A percentile compares a stretch with the other conserved stretches of the same genome.
These are phyloP conservation scores for Rubia tinctorum DNA, from an alignment of 305 asterid genomes.

Conservation along the genomic window DNA sequence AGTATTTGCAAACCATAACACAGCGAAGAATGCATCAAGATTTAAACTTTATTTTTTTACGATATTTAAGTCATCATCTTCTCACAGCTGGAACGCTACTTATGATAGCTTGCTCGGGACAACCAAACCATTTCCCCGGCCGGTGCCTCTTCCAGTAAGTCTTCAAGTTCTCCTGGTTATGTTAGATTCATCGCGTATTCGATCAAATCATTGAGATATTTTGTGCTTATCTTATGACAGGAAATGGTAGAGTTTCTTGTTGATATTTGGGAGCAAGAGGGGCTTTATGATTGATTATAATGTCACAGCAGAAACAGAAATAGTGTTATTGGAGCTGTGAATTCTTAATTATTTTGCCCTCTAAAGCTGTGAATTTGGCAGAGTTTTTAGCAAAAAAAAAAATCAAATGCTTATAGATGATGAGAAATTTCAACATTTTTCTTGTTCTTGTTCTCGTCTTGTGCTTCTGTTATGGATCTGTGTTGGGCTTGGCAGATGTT, in stretches of 20 bases:
- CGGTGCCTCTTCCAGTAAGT: constrained; percentile 82
- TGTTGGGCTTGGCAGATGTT: background rate
- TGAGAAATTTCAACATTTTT: background rate
- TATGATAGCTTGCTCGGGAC: constrained; percentile 81
- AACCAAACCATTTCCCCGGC: constrained; percentile 73
- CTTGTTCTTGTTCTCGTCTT: background rate
- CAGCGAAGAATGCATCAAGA: background rate
- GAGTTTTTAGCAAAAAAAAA: constrained; percentile 2
- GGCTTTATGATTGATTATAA: constrained; percentile 29
- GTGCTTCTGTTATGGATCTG: background rate
- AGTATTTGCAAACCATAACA: background rate
- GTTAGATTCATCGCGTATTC: background rate
- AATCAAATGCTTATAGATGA: constrained; percentile 10
- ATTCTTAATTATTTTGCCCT: background rate
- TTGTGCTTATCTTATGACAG: constrained; percentile 20
- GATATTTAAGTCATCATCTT: constrained; percentile 25
- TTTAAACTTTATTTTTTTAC: background rate
- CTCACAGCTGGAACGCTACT: constrained; percentile 68
- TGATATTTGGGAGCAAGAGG: constrained; percentile 40
- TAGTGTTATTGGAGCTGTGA: background rate
- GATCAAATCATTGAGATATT: background rate
- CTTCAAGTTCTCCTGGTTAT: background rate
- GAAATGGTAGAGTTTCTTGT: constrained; percentile 46
- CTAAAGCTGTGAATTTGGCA: background rate
- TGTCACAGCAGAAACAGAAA: constrained; percentile 7